phyloP scores from a whole-genome alignment of 2,329 filamentous ascomycete species.

The Colletotrichum endophyticum region DNA sequence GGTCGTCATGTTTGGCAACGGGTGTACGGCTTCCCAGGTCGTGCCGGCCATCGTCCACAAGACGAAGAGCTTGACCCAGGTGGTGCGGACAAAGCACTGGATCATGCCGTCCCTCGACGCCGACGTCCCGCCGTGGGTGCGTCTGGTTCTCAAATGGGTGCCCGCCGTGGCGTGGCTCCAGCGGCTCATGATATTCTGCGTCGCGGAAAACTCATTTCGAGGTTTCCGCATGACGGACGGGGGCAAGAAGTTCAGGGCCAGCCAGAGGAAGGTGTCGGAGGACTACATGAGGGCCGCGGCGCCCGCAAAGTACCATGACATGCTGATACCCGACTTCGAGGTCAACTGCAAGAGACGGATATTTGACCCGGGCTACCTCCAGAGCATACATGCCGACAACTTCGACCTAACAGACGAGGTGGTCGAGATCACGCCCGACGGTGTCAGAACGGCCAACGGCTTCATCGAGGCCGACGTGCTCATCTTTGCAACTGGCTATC shows the following conservation, averaged over 20 bases:
- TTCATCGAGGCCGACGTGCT: conserved; percentile 62
- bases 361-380: conserved; percentile 61
- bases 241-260: conserved; percentile 33
- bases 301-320: conserved; percentile 64
- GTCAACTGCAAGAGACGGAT: conserved; percentile 70
- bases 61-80: conserved; percentile 35
- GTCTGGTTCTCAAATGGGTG: conserved; percentile 45
- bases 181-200: conserved; percentile 45
- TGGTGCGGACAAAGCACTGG: conserved; percentile 48
- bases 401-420: conserved; percentile 51
- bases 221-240: background rate
- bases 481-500: conserved; percentile 66
- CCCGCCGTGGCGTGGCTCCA: conserved; percentile 50
- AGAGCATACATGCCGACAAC: conserved; percentile 54
- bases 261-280: conserved; percentile 41
- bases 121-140: conserved; percentile 19
- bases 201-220: conserved; percentile 43
- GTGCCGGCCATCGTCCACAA: conserved; percentile 46
- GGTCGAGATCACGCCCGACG: conserved; percentile 49
- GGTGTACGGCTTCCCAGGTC: conserved; percentile 59
- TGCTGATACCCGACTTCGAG: conserved; percentile 66
- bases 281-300: conserved; percentile 46
- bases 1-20: conserved; percentile 59
- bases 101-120: conserved; percentile 37
- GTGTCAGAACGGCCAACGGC: conserved; percentile 38